These are phyloP conservation scores for Pythium plurisporium DNA, from an alignment of 352 stramenopile genomes.

Conservation along the genomic window DNA sequence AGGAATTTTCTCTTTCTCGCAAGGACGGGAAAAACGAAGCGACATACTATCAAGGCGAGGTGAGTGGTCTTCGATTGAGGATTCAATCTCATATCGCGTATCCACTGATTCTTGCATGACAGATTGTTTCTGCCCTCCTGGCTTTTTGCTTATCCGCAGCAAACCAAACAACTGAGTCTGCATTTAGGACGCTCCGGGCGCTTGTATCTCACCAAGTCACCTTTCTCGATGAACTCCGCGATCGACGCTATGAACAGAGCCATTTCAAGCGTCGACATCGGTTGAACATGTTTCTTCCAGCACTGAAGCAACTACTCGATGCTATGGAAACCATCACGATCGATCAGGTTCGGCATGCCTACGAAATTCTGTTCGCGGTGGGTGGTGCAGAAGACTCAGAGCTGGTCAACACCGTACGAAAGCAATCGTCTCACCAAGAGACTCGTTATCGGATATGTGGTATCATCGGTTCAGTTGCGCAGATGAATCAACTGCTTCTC, in stretches of 20 bases:
- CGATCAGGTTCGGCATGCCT: slow-evolving; percentile 42
- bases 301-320: slow-evolving; percentile 57
- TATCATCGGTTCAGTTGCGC: slow-evolving; percentile 41
- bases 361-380: slow-evolving; percentile 48
- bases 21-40: slow-evolving; percentile 22
- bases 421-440: slow-evolving; percentile 55
- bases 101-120: not conserved
- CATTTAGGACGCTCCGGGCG: slow-evolving; percentile 31
- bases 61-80: slow-evolving; percentile 5
- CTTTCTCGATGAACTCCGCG: slow-evolving; percentile 17
- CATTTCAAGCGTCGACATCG: slow-evolving; percentile 24
- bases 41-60: slow-evolving; percentile 49
- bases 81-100: not conserved
- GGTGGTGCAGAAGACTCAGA: slow-evolving; percentile 44
- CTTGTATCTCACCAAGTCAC: slow-evolving; percentile 28
- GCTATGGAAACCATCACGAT: slow-evolving; percentile 34
- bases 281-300: slow-evolving; percentile 32
- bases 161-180: slow-evolving; percentile 25
- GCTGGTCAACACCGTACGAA: slow-evolving; percentile 45
- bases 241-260: slow-evolving; percentile 15
- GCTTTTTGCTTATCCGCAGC: slow-evolving; percentile 30
- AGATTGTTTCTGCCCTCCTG: slow-evolving; percentile 40
- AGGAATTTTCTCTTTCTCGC: slow-evolving; percentile 33
- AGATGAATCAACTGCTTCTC: slow-evolving; percentile 29
- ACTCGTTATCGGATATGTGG: slow-evolving; percentile 41